phyloP scores from a whole-genome alignment of 148 eudicot genomes.

The Euryodendron excelsum region DNA sequence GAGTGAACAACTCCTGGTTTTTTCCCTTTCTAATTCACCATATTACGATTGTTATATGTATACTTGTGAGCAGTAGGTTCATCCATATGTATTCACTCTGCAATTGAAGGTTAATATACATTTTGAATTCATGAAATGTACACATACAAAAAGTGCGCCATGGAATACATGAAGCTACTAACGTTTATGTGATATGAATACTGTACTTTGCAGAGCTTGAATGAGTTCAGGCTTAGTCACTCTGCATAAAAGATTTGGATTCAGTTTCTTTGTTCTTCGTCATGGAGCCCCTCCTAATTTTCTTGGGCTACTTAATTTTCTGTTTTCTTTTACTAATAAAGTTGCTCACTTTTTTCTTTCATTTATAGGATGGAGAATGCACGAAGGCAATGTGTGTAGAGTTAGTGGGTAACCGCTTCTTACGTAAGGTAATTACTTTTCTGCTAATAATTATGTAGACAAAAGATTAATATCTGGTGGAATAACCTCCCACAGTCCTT shows the following conservation, averaged over 20 bases:
- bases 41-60: too few relatives aligned
- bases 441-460: not conserved
- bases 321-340: not conserved
- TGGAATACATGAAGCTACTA: too few relatives aligned
- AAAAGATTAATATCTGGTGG: not conserved
- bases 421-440: constrained; percentile 61
- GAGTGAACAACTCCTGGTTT: not conserved
- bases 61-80: too few relatives aligned
- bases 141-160: too few relatives aligned
- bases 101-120: too few relatives aligned
- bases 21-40: not conserved
- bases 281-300: not conserved
- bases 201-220: not conserved
- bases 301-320: not conserved
- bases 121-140: too few relatives aligned
- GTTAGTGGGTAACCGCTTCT: constrained; percentile 90
- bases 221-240: not conserved
- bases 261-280: not conserved
- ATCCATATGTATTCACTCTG: too few relatives aligned
- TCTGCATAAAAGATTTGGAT: not conserved
- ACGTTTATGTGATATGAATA: not conserved
- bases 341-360: constrained; percentile 10
- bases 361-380: constrained; percentile 34
- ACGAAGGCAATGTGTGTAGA: constrained; percentile 75
- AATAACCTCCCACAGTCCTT: not conserved